These are phyloP conservation scores for Inosperma sp. DNA, from an alignment of 768 basidiomycete genomes.

Conservation along the genomic window DNA sequence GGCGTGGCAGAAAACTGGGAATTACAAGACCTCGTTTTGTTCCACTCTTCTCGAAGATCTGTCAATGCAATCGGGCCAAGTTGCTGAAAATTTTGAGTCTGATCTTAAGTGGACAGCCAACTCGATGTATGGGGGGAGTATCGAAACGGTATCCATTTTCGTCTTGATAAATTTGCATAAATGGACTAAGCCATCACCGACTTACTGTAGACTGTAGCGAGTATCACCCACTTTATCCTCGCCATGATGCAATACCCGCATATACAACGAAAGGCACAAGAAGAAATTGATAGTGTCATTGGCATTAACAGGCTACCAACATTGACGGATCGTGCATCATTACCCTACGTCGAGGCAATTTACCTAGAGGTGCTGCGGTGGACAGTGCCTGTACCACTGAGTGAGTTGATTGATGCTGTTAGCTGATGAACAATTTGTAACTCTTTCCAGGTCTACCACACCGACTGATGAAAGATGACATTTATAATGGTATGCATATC, in stretches of 20 bases:
- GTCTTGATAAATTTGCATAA: neutral
- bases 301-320: constrained; percentile 23
- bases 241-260: constrained; percentile 24
- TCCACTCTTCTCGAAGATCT: constrained; percentile 52
- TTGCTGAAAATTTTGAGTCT: constrained; percentile 47
- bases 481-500: constrained; percentile 28
- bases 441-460: constrained; percentile 15
- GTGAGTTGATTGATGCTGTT: neutral
- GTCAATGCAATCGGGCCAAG: constrained; percentile 21
- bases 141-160: constrained; percentile 1
- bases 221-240: constrained; percentile 22
- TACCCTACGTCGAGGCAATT: constrained; percentile 19
- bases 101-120: constrained; percentile 82
- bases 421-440: constrained; percentile 6
- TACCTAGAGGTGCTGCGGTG: constrained; percentile 12
- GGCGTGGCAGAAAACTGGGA: constrained; percentile 36
- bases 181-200: neutral
- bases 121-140: constrained; percentile 56
- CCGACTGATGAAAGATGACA: constrained; percentile 20
- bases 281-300: constrained; percentile 23
- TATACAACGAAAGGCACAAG: constrained; percentile 24
- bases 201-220: constrained; percentile 19
- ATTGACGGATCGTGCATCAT: constrained; percentile 21
- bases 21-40: constrained; percentile 38
- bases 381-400: constrained; percentile 5